These are phyloP conservation scores for Solanum sparsipilum DNA, from an alignment of 257 asterid genomes.

Conservation along the genomic window DNA sequence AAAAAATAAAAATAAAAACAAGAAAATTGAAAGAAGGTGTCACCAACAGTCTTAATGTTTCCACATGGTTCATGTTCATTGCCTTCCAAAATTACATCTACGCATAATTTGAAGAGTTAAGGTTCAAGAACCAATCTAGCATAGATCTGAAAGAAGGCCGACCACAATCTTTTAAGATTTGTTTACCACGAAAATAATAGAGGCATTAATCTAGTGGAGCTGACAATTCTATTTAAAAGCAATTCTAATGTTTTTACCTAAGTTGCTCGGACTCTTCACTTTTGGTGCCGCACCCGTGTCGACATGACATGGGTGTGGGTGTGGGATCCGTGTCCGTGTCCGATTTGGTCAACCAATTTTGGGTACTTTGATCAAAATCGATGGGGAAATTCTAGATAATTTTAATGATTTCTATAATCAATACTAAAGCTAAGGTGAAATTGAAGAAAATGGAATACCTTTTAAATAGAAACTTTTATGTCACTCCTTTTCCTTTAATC, in stretches of 20 bases:
- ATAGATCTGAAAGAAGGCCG: background rate
- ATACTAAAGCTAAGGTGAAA: too few relatives aligned
- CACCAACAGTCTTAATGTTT: background rate
- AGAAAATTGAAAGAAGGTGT: background rate
- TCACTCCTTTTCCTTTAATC: too few relatives aligned
- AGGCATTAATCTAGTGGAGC: background rate
- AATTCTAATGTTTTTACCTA: background rate
- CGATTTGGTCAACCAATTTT: too few relatives aligned
- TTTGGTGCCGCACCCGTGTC: too few relatives aligned
- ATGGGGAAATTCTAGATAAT: too few relatives aligned
- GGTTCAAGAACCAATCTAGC: background rate
- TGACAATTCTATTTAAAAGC: background rate
- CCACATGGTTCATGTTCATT: background rate
- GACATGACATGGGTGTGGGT: too few relatives aligned
- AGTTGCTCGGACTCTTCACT: background rate
- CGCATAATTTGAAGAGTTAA: background rate
- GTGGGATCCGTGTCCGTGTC: too few relatives aligned
- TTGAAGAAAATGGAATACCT: too few relatives aligned
- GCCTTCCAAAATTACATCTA: background rate
- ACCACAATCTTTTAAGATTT: background rate
- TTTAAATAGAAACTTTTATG: too few relatives aligned
- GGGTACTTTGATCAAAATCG: too few relatives aligned
- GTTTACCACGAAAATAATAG: background rate
- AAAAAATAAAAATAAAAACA: background rate
- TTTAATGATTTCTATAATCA: too few relatives aligned